Evolutionary conservation across 169 alveolate species (phyloP).

Genomic region (Babesia bigemina): DNA sequence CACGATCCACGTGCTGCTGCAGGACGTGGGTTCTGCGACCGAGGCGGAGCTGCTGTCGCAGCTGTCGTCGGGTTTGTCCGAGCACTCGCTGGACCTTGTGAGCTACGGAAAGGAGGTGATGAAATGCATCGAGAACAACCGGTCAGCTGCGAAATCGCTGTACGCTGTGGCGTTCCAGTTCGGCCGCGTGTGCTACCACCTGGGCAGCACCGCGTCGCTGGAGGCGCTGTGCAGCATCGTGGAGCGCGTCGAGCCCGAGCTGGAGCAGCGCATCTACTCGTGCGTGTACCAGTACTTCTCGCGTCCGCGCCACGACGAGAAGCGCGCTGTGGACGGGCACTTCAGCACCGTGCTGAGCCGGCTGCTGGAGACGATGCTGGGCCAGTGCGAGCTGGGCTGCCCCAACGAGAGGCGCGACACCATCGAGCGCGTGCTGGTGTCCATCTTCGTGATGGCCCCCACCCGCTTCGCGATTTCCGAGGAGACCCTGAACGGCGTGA

Average conservation of each 20-base stretch:
- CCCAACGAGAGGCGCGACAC: conserved; percentile 8
- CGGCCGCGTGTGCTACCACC: neutral
- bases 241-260: neutral
- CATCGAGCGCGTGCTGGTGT: conserved; percentile 44
- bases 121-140: neutral
- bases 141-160: neutral
- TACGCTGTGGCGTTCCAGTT: conserved; percentile 5
- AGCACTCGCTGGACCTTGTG: neutral
- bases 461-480: conserved; percentile 30
- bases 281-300: conserved; percentile 39
- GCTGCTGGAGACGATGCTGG: conserved; percentile 24
- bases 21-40: conserved; percentile 4
- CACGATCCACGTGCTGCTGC: conserved; percentile 25
- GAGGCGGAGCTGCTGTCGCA: conserved; percentile 14
- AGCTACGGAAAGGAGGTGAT: conserved; percentile 18
- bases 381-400: conserved; percentile 33
- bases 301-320: conserved; percentile 1
- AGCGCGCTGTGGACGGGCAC: conserved; percentile 1
- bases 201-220: conserved; percentile 23
- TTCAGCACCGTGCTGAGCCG: conserved; percentile 19
- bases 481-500: conserved; percentile 10
- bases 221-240: conserved; percentile 19
- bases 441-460: conserved; percentile 30
- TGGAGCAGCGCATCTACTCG: conserved; percentile 5
- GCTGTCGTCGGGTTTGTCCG: conserved; percentile 1